These are phyloP conservation scores for Pseudogymnoascus sp. DNA, from an alignment of 2,329 filamentous ascomycete species.

Conservation along the genomic window DNA sequence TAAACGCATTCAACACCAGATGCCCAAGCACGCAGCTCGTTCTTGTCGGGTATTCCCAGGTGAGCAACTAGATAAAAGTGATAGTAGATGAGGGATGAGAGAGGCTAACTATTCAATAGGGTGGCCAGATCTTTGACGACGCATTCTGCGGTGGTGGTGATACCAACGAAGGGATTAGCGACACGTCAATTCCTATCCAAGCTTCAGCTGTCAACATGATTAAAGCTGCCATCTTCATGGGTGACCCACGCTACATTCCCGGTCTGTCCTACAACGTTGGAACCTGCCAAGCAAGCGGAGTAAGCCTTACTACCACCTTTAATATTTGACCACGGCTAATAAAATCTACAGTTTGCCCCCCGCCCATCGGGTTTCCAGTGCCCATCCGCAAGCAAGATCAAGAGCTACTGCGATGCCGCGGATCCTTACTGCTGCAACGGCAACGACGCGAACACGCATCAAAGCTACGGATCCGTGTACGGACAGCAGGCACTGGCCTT, in stretches of 20 bases:
- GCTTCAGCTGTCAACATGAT: slow-evolving; percentile 44
- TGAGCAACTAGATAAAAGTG: slow-evolving; percentile 21
- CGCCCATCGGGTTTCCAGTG: slow-evolving; percentile 46
- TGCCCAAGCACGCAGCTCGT: slow-evolving; percentile 52
- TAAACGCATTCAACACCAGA: slow-evolving; percentile 47
- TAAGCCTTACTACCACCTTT: slow-evolving; percentile 33
- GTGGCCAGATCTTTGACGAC: slow-evolving; percentile 55
- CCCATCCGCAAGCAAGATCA: slow-evolving; percentile 43
- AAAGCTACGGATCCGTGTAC: slow-evolving; percentile 49
- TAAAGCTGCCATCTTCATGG: slow-evolving; percentile 58
- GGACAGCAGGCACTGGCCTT: slow-evolving; percentile 48
- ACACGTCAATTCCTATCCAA: slow-evolving; percentile 35
- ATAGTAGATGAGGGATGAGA: neutral
- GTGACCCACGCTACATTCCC: slow-evolving; percentile 48
- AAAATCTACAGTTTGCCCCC: slow-evolving; percentile 40
- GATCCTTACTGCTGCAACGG: slow-evolving; percentile 58
- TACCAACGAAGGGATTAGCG: slow-evolving; percentile 36
- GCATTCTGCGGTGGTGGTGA: slow-evolving; percentile 51
- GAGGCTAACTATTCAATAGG: slow-evolving; percentile 29
- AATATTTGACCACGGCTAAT: neutral
- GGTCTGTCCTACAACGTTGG: slow-evolving; percentile 53
- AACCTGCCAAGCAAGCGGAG: slow-evolving; percentile 48
- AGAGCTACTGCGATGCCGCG: slow-evolving; percentile 51
- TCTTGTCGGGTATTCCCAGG: slow-evolving; percentile 55
- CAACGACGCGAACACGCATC: slow-evolving; percentile 43